Percentiles rank a stretch among this genome's conserved stretches.
Evolutionary conservation across 108 stramenopile genomes (phyloP).

Genomic region (Cyclostephanos tholiformis): DNA sequence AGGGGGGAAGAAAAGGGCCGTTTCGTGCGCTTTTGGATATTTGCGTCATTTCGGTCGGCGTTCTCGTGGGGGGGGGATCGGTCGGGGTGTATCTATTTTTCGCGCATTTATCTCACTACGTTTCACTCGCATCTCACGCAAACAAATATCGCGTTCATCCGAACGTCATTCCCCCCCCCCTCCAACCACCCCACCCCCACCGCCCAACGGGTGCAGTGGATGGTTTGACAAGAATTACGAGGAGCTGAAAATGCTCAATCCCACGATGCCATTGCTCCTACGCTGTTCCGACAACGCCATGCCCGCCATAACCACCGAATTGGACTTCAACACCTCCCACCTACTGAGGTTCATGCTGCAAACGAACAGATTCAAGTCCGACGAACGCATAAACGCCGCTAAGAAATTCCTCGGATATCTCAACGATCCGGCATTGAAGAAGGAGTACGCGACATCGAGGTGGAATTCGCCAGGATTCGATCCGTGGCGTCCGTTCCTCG

Average conservation of each 20-base stretch:
- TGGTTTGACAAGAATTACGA: constrained; percentile 79
- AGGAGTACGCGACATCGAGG: constrained; percentile 48
- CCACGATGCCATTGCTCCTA: constrained; percentile 79
- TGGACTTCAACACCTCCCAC: constrained; percentile 80
- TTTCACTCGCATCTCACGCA: too few relatives aligned
- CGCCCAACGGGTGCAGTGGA: constrained; percentile 55
- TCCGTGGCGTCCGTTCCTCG: constrained; percentile 67
- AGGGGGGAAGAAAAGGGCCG: too few relatives aligned
- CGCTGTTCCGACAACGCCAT: constrained; percentile 83
- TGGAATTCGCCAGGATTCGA: constrained; percentile 78
- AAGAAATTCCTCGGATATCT: constrained; percentile 62
- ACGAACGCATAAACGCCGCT: constrained; percentile 76
- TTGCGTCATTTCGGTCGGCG: too few relatives aligned
- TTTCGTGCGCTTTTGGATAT: too few relatives aligned
- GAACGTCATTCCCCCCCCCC: constrained; percentile 28
- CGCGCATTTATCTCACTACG: too few relatives aligned
- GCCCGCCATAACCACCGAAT: constrained; percentile 85
- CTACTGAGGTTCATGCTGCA: constrained; percentile 86
- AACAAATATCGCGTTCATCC: too few relatives aligned
- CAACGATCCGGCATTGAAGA: constrained; percentile 24
- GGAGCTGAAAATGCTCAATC: constrained; percentile 80
- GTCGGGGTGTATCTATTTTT: too few relatives aligned
- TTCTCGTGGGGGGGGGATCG: too few relatives aligned
- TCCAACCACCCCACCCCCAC: too few relatives aligned
- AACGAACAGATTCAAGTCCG: constrained; percentile 72